Conservation (phyloP, 192 early-diverging fungal genomes). For the Entomortierella chlamydospora region DNA sequence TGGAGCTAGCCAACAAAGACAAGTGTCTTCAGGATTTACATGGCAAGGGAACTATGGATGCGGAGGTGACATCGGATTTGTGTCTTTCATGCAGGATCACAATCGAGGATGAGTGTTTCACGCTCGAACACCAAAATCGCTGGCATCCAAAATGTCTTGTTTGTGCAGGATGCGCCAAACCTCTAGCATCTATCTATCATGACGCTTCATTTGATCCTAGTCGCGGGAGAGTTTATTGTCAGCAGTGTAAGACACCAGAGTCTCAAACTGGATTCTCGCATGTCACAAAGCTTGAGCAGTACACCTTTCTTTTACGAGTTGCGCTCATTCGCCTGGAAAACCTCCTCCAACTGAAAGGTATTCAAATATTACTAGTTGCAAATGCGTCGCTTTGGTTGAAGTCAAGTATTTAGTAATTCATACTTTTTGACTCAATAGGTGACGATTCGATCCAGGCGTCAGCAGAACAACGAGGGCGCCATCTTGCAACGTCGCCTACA, state of each 20-base stretch:
- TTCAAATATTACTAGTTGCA: neutral
- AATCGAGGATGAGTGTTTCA: conserved; percentile 91
- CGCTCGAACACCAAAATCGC: conserved; percentile 67
- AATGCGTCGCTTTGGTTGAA: no score
- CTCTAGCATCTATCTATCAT: conserved; percentile 50
- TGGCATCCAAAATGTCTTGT: conserved; percentile 89
- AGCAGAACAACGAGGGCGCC: conserved; percentile 26
- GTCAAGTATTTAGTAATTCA: no score
- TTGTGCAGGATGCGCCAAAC: conserved; percentile 71
- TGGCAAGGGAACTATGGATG: conserved; percentile 55
- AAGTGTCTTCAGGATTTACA: conserved; percentile 57
- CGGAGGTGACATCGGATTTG: conserved; percentile 79
- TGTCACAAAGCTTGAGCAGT: conserved; percentile 91
- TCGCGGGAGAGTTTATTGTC: conserved; percentile 59
- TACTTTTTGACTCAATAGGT: no score
- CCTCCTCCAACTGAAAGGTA: conserved; percentile 70
- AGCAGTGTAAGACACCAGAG: conserved; percentile 61
- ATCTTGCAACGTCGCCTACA: conserved; percentile 17
- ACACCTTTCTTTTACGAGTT: conserved; percentile 87
- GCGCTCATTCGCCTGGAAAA: conserved; percentile 86
- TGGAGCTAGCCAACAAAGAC: conserved; percentile 73
- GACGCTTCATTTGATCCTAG: conserved; percentile 64
- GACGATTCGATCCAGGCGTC: conserved; percentile 7
- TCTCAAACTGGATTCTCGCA: conserved; percentile 66
- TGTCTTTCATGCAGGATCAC: conserved; percentile 83